A percentile compares a stretch with the other conserved stretches of the same genome.
phyloP scores from a whole-genome alignment of 2,329 filamentous ascomycete genomes.

The Diaporthe sp. region DNA sequence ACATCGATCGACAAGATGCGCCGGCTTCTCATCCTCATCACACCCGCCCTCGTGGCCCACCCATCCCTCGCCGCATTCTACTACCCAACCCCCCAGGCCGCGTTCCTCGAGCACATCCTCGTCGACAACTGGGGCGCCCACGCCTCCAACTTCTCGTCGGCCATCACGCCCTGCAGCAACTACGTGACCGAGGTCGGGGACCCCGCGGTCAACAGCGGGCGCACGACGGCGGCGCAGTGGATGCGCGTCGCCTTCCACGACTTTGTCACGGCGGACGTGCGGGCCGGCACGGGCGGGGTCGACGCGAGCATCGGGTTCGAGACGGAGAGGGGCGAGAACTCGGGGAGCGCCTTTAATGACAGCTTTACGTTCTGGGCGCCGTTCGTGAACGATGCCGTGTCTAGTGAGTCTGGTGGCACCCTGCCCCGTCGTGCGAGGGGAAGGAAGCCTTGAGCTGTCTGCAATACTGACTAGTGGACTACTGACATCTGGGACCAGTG shows the following conservation, averaged over 20 bases:
- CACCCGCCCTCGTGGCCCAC: not conserved
- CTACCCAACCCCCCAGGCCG: not conserved
- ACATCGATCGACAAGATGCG: not conserved
- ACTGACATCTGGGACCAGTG: conserved; percentile 42
- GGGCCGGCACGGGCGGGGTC: conserved; percentile 48
- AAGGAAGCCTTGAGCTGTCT: fast-evolving
- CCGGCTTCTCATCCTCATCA: too few relatives aligned
- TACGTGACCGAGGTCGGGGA: conserved; percentile 29
- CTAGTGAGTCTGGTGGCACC: conserved; percentile 43
- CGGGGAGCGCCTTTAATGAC: conserved; percentile 49
- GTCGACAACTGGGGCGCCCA: conserved; percentile 32
- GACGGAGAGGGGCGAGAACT: conserved; percentile 47
- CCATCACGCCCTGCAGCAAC: conserved; percentile 30
- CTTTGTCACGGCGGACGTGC: conserved; percentile 47
- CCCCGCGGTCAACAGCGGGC: conserved; percentile 10
- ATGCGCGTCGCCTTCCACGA: conserved; percentile 49
- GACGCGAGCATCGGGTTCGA: conserved; percentile 51
- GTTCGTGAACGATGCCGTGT: conserved; percentile 48
- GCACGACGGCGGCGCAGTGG: conserved; percentile 44
- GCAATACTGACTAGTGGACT: not conserved
- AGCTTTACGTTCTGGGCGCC: conserved; percentile 48
- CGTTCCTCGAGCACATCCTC: conserved; percentile 29
- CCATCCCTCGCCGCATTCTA: not conserved
- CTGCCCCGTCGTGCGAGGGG: not conserved
- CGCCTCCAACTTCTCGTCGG: conserved; percentile 30